Percentiles rank a stretch among this genome's conserved stretches.
Evolutionary conservation across 805 yeast species (phyloP).

Genomic region (Wickerhamomyces sydowiorum): DNA sequence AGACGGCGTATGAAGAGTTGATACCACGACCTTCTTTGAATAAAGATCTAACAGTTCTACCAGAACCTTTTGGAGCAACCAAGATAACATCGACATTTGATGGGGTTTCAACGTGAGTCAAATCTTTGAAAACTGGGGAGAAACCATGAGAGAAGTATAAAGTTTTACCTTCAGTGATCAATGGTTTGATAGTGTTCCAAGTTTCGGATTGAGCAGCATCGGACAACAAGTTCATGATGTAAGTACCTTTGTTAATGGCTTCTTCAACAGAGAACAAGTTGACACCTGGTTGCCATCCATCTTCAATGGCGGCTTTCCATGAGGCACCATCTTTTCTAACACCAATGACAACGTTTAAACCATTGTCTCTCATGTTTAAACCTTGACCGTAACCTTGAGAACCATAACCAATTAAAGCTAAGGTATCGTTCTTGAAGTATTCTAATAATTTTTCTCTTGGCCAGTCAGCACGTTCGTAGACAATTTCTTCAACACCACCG

Average conservation of each 20-base stretch:
- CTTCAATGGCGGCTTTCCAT: conserved; percentile 99
- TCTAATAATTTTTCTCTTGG: conserved; percentile 93
- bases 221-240: conserved; percentile 94
- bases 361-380: conserved; percentile 98
- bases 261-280: conserved; percentile 92
- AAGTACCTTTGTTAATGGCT: conserved; percentile 89
- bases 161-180: conserved; percentile 94
- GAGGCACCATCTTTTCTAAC: conserved; percentile 98
- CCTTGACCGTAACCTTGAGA: conserved; percentile 99
- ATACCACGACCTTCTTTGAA: conserved; percentile 99
- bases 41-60: conserved; percentile 98
- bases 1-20: conserved; percentile 98
- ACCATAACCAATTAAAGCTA: conserved; percentile 98
- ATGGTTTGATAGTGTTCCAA: conserved; percentile 82
- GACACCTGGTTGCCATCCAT: conserved; percentile 99
- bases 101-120: conserved; percentile 96
- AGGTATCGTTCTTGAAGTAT: conserved; percentile 96
- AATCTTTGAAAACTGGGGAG: conserved; percentile 98
- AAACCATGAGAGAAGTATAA: conserved; percentile 99
- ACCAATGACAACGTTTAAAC: conserved; percentile 95
- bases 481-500: conserved; percentile 91
- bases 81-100: conserved; percentile 91
- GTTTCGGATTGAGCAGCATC: conserved; percentile 99
- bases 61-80: conserved; percentile 99
- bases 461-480: conserved; percentile 99